Evolutionary conservation across 805 yeast genomes (phyloP), one percentile per base, ranked within the genome.

Genomic region (Millerozyma acaciae): DNA sequence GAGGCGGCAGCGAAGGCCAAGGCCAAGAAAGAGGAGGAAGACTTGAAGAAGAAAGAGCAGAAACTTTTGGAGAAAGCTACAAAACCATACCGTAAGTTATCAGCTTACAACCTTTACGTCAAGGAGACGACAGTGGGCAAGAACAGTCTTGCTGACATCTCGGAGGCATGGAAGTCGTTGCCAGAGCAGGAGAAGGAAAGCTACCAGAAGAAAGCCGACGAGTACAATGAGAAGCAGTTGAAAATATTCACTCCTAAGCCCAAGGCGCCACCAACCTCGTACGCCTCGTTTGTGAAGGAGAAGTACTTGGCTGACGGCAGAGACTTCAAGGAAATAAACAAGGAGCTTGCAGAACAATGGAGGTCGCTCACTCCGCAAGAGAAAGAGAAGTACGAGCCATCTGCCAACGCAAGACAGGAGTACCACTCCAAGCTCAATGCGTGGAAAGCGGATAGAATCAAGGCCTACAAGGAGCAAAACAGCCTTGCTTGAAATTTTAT

Each of bases 181-280:
- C 26, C 53, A 8, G 52, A 42, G 6, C 35, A 34, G 20, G 68
- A 65, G 38, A 59, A 55, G 44, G 55, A 48, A 9, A 39, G 27
- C 4, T 62, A 33, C 38, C 34, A 39, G 13, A 40, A 31, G 2
- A 44, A 49, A 34, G 65, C 62, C n/a, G 48, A 47, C n/a, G 50
- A 44, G 27, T 39, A 44, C 42, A 60, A 61, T 37, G 57, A 45
- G 8, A 53, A 53, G 24, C 43, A 43, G 28, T 32, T 40, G 19
- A 37, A 50, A 33, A 37, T 45, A 16, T 61, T 43, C 43, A 44
- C 51, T 2, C 61, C 63, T 1, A 56, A 55, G 43, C 72, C 72
- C 21, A 53, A 54, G 32, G 39, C 46, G 5, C 68, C 69, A 5
- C 40, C 52, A 4, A 38, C 33, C 27, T 52, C 54, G 8, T 65